phyloP scores from a whole-genome alignment of 208 protist species.

The Wallacemonas collosoma region DNA sequence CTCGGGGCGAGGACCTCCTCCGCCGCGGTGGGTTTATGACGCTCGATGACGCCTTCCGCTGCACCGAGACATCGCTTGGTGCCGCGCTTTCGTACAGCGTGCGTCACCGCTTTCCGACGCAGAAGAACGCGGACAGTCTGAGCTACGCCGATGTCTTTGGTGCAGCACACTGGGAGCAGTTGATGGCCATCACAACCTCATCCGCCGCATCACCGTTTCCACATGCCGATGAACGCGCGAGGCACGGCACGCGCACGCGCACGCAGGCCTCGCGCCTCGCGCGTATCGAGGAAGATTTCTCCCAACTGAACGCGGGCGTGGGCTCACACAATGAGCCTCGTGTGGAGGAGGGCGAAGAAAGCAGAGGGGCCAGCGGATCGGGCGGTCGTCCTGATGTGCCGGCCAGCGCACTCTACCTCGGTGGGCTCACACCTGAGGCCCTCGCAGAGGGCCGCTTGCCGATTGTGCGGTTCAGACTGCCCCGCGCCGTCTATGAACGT shows the following conservation, averaged over 20 bases:
- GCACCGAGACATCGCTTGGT: slow-evolving; percentile 47
- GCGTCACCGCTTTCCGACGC: slow-evolving; percentile 20
- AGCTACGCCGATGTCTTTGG: slow-evolving; percentile 50
- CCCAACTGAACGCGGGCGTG: neutral
- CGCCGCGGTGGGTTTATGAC: slow-evolving; percentile 48
- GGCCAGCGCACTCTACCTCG: slow-evolving; percentile 32
- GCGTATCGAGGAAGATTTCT: slow-evolving; percentile 14
- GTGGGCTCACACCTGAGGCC: slow-evolving; percentile 24
- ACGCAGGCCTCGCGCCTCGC: neutral
- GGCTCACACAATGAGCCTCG: no score
- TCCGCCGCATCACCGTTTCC: neutral
- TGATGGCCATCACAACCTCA: slow-evolving; percentile 22
- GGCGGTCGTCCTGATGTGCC: neutral
- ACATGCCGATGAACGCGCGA: neutral
- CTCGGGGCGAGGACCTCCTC: slow-evolving; percentile 34
- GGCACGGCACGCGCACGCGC: neutral
- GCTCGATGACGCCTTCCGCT: slow-evolving; percentile 47
- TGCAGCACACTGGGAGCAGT: slow-evolving; percentile 22
- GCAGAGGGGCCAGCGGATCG: no score
- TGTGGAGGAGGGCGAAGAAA: no score
- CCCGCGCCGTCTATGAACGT: slow-evolving; percentile 6
- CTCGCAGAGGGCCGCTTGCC: slow-evolving; percentile 38
- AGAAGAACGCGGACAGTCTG: slow-evolving; percentile 16
- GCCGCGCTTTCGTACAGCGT: slow-evolving; percentile 44
- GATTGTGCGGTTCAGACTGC: slow-evolving; percentile 50